These are phyloP conservation scores for Chalaropsis ovoidea DNA, from an alignment of 2,329 filamentous ascomycete species.

Conservation along the genomic window DNA sequence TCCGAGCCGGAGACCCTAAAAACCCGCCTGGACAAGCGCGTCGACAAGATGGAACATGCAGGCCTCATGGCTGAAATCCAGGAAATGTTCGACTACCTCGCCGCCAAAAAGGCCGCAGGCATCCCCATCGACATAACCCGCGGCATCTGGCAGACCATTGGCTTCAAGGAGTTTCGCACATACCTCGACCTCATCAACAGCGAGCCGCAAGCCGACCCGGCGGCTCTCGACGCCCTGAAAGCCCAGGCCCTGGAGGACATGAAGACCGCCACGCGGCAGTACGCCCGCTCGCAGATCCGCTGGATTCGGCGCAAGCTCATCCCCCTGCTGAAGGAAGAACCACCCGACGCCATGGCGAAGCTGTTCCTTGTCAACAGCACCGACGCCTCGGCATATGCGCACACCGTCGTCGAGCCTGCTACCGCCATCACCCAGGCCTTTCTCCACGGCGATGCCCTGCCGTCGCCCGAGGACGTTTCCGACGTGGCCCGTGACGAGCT, in stretches of 20 bases:
- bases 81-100: constrained; percentile 37
- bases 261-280: constrained; percentile 75
- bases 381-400: constrained; percentile 50
- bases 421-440: constrained; percentile 52
- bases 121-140: constrained; percentile 57
- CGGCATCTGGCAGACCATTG: constrained; percentile 95
- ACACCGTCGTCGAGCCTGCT: constrained; percentile 56
- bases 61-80: constrained; percentile 43
- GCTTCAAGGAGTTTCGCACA: constrained; percentile 79
- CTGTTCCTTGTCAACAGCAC: constrained; percentile 78
- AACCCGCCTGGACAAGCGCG: constrained; percentile 60
- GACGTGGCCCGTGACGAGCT: constrained; percentile 45
- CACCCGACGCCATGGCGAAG: constrained; percentile 41
- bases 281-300: constrained; percentile 70
- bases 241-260: constrained; percentile 58
- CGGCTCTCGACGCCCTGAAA: constrained; percentile 47
- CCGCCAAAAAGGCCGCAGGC: constrained; percentile 36
- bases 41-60: constrained; percentile 68
- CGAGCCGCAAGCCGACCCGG: constrained; percentile 19
- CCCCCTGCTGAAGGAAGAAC: constrained; percentile 50
- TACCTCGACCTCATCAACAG: constrained; percentile 48
- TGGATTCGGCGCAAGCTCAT: constrained; percentile 84
- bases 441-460: constrained; percentile 47
- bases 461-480: constrained; percentile 42
- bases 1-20: constrained; percentile 59